Conservation (phyloP, 2,329 filamentous ascomycete genomes). For the Aspergillus persii region DNA sequence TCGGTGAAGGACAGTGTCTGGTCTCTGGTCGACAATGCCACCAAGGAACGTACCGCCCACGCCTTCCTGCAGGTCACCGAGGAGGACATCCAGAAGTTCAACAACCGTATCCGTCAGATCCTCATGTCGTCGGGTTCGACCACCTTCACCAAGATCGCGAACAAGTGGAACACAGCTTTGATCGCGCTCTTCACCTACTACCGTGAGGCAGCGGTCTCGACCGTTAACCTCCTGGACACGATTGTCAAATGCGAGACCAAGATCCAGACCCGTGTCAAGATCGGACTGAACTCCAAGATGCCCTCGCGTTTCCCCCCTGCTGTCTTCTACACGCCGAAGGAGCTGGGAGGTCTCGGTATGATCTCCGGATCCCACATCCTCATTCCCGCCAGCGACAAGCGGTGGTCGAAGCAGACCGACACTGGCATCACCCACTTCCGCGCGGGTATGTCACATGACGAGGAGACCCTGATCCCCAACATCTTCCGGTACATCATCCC, state of each 20-base stretch:
- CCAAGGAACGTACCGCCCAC: conserved; percentile 94
- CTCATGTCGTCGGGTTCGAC: conserved; percentile 99
- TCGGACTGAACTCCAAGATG: conserved; percentile 99
- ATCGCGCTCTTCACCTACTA: conserved; percentile 99
- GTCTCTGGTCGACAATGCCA: conserved; percentile 94
- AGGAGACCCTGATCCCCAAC: conserved; percentile 96
- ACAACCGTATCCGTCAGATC: conserved; percentile 97
- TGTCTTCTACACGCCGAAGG: conserved; percentile 98
- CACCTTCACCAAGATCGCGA: conserved; percentile 99
- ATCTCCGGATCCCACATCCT: conserved; percentile 98
- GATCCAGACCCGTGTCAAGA: conserved; percentile 98
- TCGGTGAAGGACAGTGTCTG: conserved; percentile 97
- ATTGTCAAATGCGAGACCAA: conserved; percentile 99
- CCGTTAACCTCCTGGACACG: conserved; percentile 87
- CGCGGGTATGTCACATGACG: conserved; percentile 96
- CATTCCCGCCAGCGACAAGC: conserved; percentile 95
- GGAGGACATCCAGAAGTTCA: conserved; percentile 98
- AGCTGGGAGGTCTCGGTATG: conserved; percentile 95
- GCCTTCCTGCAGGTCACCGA: conserved; percentile 97
- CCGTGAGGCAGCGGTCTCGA: conserved; percentile 93
- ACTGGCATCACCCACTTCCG: conserved; percentile 96
- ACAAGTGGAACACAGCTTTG: conserved; percentile 98
- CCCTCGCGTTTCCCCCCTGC: conserved; percentile 96
- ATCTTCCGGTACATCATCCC: conserved; percentile 99
- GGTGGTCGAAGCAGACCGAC: conserved; percentile 98